Evolutionary conservation across 2,329 filamentous ascomycete species (phyloP), one percentile per base, ranked within the genome.

Genomic region (Fonsecaea multimorphosa): DNA sequence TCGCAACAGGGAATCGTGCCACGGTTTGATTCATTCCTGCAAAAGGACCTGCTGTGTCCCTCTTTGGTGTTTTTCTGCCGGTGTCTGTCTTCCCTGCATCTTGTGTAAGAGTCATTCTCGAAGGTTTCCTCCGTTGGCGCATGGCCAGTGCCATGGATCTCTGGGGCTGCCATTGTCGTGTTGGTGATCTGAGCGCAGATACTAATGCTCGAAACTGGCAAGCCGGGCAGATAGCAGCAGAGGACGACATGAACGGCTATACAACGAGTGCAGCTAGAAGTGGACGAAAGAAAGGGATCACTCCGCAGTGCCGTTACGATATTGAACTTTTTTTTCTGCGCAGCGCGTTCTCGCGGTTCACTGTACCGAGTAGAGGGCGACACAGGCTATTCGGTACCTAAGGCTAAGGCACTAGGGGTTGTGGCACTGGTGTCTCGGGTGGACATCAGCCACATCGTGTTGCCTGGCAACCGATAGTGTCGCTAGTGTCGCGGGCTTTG

Each of bases 31-130:
- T 89, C 85, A 87, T 87, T 8, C 80, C 85, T 19, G 82, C 83
- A 73, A 86, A 89, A 1, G 86, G 86, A 4, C 84, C 83, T 68
- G 82, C 79, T 61, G 77, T 76, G 56, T 79, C 78, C 63, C 79
- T 79, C 66, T 75, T 78, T 46, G 75, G 61, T 22, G 61, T 46
- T 36, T 57, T 71, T 34, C 65, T 66, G 16, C 69, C 70, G 22
- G 44, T 24, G 14, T 49, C 58, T 32, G 58, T 57, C 34, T 63
- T 68, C 58, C 71, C 69, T 34, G 77, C 76, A 68, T 75, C 76
- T 49, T 78, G 76, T 11, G 84, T 84, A 22, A 86, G 77, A 6
- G 78, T 75, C 82, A 86, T 86, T 54, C 83, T 78, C 19, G 83
- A 81, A 0, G 83, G 83, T 51, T 75, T 75, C 29, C 79, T 78